Conservation (phyloP, 176 grass and related monocot species). For the Cymbopogon citratus region DNA sequence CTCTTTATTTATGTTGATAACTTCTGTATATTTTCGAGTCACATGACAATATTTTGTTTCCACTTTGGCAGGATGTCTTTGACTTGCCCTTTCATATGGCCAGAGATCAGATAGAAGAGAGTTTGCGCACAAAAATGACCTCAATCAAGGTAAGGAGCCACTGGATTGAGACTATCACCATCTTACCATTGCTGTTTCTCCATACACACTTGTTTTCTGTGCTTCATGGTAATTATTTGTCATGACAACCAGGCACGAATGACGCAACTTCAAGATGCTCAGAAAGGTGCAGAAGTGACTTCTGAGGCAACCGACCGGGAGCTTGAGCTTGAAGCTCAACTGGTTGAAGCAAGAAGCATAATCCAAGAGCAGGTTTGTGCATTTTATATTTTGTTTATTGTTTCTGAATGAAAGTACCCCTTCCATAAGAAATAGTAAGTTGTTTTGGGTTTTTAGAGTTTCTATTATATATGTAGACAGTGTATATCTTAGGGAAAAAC, state of each 20-base stretch:
- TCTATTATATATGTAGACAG: not conserved
- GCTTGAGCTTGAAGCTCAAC: slow-evolving; percentile 98
- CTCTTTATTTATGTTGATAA: not conserved
- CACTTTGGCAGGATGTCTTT: slow-evolving; percentile 75
- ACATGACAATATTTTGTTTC: slow-evolving; percentile 14
- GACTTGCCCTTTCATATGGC: slow-evolving; percentile 99
- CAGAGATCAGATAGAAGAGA: slow-evolving; percentile 99
- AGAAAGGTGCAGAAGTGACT: slow-evolving; percentile 96
- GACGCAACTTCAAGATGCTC: slow-evolving; percentile 96
- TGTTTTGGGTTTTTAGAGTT: not conserved
- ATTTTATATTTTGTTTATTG: not conserved
- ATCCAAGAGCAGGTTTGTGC: slow-evolving; percentile 88
- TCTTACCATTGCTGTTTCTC: slow-evolving; percentile 1
- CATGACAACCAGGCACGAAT: slow-evolving; percentile 56
- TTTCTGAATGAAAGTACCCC: not conserved
- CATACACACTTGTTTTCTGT: not conserved
- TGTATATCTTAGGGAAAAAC: not conserved
- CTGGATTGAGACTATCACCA: not conserved
- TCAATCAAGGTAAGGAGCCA: slow-evolving; percentile 71
- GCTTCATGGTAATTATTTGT: not conserved
- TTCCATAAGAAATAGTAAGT: not conserved
- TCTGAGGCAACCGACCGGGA: slow-evolving; percentile 93
- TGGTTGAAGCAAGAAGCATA: slow-evolving; percentile 99
- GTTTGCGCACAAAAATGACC: slow-evolving; percentile 96
- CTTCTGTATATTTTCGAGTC: not conserved